Percentiles rank a stretch among this genome's conserved stretches.
Conservation (phyloP, 352 stramenopile species). For the Globisporangium sylvaticum region DNA sequence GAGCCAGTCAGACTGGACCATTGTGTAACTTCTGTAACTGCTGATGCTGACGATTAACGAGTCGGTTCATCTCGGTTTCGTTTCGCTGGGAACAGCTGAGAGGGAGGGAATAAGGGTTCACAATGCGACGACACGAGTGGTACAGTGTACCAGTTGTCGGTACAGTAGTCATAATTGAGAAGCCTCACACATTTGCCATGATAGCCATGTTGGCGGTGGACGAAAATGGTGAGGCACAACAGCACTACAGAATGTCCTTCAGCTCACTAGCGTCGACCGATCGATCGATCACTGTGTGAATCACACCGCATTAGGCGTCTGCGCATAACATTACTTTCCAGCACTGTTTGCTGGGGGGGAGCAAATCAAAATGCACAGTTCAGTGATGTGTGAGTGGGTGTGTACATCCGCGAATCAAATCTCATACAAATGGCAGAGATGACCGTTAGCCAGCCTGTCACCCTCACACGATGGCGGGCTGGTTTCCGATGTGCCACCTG, state of each 20-base stretch:
- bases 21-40: neutral
- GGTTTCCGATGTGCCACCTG: neutral
- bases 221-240: neutral
- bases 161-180: neutral
- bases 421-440: neutral
- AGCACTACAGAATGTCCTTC: neutral
- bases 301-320: neutral
- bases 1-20: neutral
- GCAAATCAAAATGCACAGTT: neutral
- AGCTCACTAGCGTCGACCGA: neutral
- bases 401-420: neutral
- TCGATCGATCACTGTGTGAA: neutral
- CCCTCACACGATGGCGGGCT: neutral
- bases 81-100: neutral
- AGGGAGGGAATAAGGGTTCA: neutral
- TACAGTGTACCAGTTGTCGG: neutral
- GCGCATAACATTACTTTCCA: neutral
- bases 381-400: too few species aligned
- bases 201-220: neutral
- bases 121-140: neutral
- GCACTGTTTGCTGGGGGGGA: too few species aligned
- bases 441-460: neutral
- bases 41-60: neutral
- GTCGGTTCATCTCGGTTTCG: neutral
- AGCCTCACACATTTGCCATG: neutral